Evolutionary conservation across 2,329 filamentous ascomycete species (phyloP), one percentile per base, ranked within the genome.

Genomic region (Elsinoe perseae): DNA sequence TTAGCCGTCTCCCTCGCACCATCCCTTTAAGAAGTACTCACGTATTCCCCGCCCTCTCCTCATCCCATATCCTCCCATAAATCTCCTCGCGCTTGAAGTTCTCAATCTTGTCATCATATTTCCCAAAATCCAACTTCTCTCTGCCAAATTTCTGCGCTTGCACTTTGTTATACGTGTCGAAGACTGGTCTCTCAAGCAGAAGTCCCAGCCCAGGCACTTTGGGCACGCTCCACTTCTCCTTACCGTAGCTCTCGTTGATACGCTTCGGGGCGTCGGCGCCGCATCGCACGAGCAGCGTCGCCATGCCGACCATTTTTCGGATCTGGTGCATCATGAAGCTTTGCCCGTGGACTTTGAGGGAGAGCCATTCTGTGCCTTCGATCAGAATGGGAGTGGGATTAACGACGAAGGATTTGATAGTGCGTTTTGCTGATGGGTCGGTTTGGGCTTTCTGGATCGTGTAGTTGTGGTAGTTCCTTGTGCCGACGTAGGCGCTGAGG

Each of bases 261-360:
- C 87, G 81, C 9, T 80, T 74, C 3, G 84, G 76, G 3, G 87
- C 78, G 21, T 64, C 59, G n/a, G 85, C 85, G 52, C 89, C 93
- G 69, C 87, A 95, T 34, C 93, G 85, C 5, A 95, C 86, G 4
- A 92, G 77, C 59, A 98, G 77, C 30, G 89, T 83, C 7, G 84
- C 89, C 86, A 98, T 90, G 57, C 88, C 89, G 14, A 98, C 89
- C 93, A 98, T 97, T 74, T 97, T 98, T 66, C 93, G 86, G 71
- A 98, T 98, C 75, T 98, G 93, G 72, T 98, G 93, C 93, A 98
- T 98, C 93, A 98, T 98, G 79, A 98, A 98, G 67, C 86, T 92
- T 72, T 98, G 93, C 0, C 93, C 93, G 71, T 98, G 93, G 21
- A 98, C 91, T 69, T 95, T 95, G 62, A 97, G 78, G 42, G 87